Evolutionary conservation across 768 basidiomycete species (phyloP).

Genomic region (Rhizopogon vinicolor): DNA sequence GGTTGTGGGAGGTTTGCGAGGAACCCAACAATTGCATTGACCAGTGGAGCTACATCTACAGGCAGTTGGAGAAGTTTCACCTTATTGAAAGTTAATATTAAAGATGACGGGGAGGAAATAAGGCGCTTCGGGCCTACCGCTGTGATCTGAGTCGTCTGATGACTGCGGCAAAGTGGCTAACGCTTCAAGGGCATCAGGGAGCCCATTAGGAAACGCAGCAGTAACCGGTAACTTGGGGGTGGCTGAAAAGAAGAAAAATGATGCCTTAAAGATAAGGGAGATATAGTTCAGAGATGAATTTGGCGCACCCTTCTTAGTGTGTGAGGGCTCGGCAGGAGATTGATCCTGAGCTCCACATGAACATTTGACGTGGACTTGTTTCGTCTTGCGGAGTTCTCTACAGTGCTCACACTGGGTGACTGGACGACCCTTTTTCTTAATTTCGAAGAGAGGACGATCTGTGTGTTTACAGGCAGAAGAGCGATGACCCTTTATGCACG

Average conservation of each 20-base stretch:
- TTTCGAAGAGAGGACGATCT: constrained; percentile 83
- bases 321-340: constrained; percentile 19
- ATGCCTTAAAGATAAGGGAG: constrained; percentile 43
- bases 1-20: constrained; percentile 37
- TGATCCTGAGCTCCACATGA: constrained; percentile 37
- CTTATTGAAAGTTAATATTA: constrained; percentile 44
- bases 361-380: constrained; percentile 43
- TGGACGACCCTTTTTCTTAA: constrained; percentile 60
- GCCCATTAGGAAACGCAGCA: constrained; percentile 79
- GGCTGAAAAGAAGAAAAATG: constrained; percentile 33
- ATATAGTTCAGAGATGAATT: constrained; percentile 7
- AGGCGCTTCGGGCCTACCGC: constrained; percentile 55
- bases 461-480: constrained; percentile 87
- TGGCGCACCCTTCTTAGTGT: constrained; percentile 62
- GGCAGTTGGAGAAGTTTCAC: constrained; percentile 38
- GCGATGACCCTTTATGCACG: constrained; percentile 92
- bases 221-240: constrained; percentile 55
- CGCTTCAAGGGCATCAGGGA: constrained; percentile 66
- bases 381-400: constrained; percentile 40
- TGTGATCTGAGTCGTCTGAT: constrained; percentile 60
- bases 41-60: constrained; percentile 46
- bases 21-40: constrained; percentile 56
- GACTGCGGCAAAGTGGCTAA: constrained; percentile 26
- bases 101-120: constrained; percentile 32
- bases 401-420: constrained; percentile 54